phyloP scores from a whole-genome alignment of 2,329 filamentous ascomycete species.

The Paramyrothecium roridum region DNA sequence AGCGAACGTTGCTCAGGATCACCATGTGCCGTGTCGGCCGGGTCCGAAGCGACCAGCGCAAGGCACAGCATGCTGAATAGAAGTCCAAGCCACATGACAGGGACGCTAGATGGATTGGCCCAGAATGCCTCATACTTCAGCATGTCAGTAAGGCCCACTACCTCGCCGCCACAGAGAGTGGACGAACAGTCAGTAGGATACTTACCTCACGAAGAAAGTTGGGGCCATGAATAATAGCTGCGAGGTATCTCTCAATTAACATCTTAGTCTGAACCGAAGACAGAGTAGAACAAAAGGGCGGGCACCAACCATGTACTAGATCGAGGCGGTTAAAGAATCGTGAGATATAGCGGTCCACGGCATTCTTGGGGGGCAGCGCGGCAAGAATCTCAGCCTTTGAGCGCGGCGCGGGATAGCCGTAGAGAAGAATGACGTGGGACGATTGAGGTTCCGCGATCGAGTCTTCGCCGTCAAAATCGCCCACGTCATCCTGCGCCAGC shows the following conservation, averaged over 20 bases:
- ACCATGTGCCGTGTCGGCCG: slow-evolving; percentile 7
- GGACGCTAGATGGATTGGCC: slow-evolving; percentile 28
- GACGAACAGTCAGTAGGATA: slow-evolving; percentile 6
- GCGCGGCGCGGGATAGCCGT: slow-evolving; percentile 20
- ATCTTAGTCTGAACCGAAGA: slow-evolving; percentile 5
- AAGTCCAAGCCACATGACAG: slow-evolving; percentile 43
- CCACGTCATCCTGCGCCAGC: too few species aligned
- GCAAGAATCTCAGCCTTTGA: slow-evolving; percentile 27
- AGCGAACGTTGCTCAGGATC: background rate
- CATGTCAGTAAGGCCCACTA: slow-evolving; percentile 6
- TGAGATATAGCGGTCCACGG: slow-evolving; percentile 30
- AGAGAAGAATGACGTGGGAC: slow-evolving; percentile 12
- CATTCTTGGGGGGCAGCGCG: slow-evolving; percentile 24
- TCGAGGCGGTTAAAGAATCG: slow-evolving; percentile 32
- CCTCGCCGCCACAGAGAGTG: background rate
- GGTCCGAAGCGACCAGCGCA: slow-evolving; percentile 11
- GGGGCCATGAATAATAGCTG: too few species aligned
- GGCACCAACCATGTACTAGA: background rate
- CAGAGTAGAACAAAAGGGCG: background rate
- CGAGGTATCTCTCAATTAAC: too few species aligned
- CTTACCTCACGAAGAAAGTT: too few species aligned
- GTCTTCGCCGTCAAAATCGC: background rate
- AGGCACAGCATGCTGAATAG: slow-evolving; percentile 43
- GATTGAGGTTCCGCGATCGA: background rate
- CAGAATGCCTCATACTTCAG: slow-evolving; percentile 41